A percentile compares a stretch with the other conserved stretches of the same genome.
These are phyloP conservation scores for Leccinum broughii DNA, from an alignment of 768 basidiomycete genomes.

Conservation along the genomic window DNA sequence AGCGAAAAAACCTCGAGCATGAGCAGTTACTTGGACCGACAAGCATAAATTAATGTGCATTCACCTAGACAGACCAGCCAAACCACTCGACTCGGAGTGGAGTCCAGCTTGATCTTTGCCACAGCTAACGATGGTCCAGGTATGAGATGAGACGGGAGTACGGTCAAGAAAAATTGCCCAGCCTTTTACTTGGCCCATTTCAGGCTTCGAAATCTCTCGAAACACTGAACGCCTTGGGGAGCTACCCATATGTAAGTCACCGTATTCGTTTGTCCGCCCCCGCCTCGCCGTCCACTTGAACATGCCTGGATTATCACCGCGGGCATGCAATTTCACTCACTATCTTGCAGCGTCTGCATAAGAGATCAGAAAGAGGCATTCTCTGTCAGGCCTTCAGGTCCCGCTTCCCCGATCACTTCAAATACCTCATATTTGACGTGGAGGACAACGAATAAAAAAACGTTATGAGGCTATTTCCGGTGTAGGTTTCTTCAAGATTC, in stretches of 20 bases:
- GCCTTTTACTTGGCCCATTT: slow-evolving; percentile 85
- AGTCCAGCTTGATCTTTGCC: not conserved
- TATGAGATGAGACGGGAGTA: slow-evolving; percentile 95
- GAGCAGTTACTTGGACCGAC: too few species aligned
- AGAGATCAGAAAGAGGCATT: slow-evolving; percentile 89
- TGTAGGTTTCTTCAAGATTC: slow-evolving; percentile 43
- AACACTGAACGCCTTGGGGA: slow-evolving; percentile 55
- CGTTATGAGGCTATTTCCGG: slow-evolving; percentile 86
- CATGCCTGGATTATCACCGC: not conserved
- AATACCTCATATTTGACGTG: slow-evolving; percentile 81
- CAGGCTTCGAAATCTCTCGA: slow-evolving; percentile 83
- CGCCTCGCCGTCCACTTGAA: not conserved
- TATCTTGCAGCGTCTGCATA: slow-evolving; percentile 68
- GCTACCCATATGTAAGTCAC: slow-evolving; percentile 77
- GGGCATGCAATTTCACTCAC: slow-evolving; percentile 1
- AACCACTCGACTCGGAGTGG: too few species aligned
- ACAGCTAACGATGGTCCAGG: slow-evolving; percentile 38
- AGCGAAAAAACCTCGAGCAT: too few species aligned
- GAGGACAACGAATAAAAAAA: slow-evolving; percentile 96
- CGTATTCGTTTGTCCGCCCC: not conserved
- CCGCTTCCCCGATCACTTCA: slow-evolving; percentile 77
- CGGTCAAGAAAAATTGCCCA: slow-evolving; percentile 83
- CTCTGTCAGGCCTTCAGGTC: slow-evolving; percentile 63
- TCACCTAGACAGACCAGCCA: too few species aligned
- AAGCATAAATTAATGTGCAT: too few species aligned